Evolutionary conservation across 2,329 filamentous ascomycete genomes (phyloP), one percentile per base, ranked within the genome.

Genomic region (Talaromyces sp.): DNA sequence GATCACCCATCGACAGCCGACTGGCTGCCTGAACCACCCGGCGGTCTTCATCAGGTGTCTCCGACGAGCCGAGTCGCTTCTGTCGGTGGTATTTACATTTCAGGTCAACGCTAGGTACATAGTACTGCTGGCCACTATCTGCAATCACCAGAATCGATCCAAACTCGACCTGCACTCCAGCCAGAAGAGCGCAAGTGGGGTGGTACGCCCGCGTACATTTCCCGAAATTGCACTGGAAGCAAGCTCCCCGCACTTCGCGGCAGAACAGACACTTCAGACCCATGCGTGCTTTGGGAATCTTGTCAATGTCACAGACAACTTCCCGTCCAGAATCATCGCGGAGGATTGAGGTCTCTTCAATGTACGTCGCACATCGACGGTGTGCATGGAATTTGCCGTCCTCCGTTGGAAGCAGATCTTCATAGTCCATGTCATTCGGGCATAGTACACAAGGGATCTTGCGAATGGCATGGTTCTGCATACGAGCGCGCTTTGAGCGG

Each of bases 241-340:
- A 97, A 16, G 92, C 92, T n/a, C 95, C 95, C 65, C 90, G 91
- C 77, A 95, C 96, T 37, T 93, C 96, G 39, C 93, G 91, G 75
- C 95, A 99, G 79, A 92, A 97, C 67, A 96, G 88, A 77, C 95
- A 99, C 77, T 96, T 97, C 70, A 98, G 88, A 31, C 96, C 93
- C 70, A 96, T 81, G 22, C 94, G 90, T 64, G 91, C 92, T 76
- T 95, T 94, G 74, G 91, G 88, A 69, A 98, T 93, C 67, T 87
- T 87, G n/a, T 86, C 85, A 60, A 93, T 86, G 70, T 96, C 94
- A 69, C 86, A 90, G 27, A 97, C 85, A 10, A 87, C 85, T 67
- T 97, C 92, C 58, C 85, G 82, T 35, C 85, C 90, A 67, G 82
- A 81, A 31, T 90, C 87, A 11, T 89, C 84, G 2, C 82, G 84